Evolutionary conservation across 345 rosid species (phyloP).

Genomic region (Camelina laxa): DNA sequence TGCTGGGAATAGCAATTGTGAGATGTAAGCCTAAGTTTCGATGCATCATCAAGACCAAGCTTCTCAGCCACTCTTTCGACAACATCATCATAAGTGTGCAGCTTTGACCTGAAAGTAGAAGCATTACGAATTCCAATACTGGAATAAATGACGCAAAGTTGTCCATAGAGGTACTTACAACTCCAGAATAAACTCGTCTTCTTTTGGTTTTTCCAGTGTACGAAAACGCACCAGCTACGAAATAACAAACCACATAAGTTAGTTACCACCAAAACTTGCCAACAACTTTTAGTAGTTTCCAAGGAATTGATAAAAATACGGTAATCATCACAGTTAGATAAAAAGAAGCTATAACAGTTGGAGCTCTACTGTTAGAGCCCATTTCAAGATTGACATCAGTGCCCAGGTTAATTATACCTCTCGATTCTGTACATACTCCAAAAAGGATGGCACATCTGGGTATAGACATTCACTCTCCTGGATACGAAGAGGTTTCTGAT

Average conservation of each 20-base stretch:
- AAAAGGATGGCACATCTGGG: conserved; percentile 84
- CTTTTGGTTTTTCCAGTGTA: conserved; percentile 84
- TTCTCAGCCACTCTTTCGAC: conserved; percentile 83
- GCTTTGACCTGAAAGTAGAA: conserved; percentile 75
- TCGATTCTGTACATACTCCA: conserved; percentile 94
- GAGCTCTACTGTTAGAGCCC: conserved; percentile 9
- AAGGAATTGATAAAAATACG: conserved; percentile 6
- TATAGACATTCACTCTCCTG: conserved; percentile 61
- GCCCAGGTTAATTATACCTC: conserved; percentile 58
- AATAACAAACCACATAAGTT: conserved; percentile 35
- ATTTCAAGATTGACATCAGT: conserved; percentile 23
- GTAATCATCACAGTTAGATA: conserved; percentile 20
- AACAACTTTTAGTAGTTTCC: not conserved
- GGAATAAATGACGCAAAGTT: not conserved
- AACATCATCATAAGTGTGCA: conserved; percentile 84
- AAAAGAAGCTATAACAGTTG: not conserved
- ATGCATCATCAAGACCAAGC: conserved; percentile 86
- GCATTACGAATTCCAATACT: conserved; percentile 32
- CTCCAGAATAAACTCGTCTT: conserved; percentile 85
- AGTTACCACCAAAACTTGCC: not conserved
- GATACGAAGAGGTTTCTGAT: conserved; percentile 71
- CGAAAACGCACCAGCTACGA: conserved; percentile 85
- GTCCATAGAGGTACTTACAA: conserved; percentile 62
- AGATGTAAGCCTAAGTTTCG: conserved; percentile 90
- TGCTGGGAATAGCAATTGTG: conserved; percentile 99